Evolutionary conservation across 2,329 filamentous ascomycete species (phyloP), one percentile per base, ranked within the genome.

Genomic region (Biscogniauxia mediterranea): DNA sequence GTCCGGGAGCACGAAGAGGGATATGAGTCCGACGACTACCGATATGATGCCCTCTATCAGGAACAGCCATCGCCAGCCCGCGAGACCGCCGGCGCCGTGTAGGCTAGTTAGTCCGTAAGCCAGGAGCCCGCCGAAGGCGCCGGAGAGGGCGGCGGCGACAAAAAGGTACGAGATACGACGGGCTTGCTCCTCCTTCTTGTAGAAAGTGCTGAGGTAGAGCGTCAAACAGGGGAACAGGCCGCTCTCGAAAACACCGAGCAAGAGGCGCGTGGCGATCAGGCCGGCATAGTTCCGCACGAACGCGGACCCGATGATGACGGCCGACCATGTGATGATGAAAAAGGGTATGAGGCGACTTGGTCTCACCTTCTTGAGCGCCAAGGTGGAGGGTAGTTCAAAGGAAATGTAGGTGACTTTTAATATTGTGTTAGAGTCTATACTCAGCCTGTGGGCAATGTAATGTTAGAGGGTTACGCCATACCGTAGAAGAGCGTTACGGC

Each of bases 121-220:
- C 13, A 69, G 57, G 11, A 69, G 62, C 2, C 68, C 68, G 13
- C 67, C 64, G 52, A 69, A 69, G 3, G 66, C 66, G 0, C 68
- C 67, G 1, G 67, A 66, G 6, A 69, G 65, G 32, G 65, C 67
- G 9, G 65, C 60, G 9, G 64, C 64, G 25, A 89, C 82, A 69
- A 83, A 80, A 53, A 90, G 82, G 6, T 68, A 69, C 20, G 67
- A 65, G 1, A 70, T 81, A 73, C 38, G 83, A 73, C 66, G 64
- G 1, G 79, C 80, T 3, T 81, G 73, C 68, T 85, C 83, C 7
- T 79, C 78, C 11, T 77, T 76, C 9, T 79, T 77, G 66, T 85
- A 85, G 81, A 82, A 85, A 61, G 84, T 83, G 1, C 78, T 77
- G 1, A 81, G 70, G 63, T 79, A 79, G 64, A 77, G 78, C 9